Conservation (phyloP, 1,284 basidiomycete species). For the Boletus smithii region DNA sequence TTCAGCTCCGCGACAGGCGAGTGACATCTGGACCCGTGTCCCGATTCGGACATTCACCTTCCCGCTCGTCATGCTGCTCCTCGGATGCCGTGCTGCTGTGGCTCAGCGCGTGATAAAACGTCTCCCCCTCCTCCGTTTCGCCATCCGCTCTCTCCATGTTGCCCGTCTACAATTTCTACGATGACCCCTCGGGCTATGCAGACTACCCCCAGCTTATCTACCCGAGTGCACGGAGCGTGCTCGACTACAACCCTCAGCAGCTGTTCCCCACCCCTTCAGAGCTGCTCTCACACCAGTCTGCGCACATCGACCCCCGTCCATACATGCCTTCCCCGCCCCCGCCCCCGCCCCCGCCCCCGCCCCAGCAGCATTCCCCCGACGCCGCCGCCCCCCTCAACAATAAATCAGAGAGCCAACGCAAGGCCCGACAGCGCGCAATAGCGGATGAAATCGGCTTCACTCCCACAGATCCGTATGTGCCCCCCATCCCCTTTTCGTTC, state of each 20-base stretch:
- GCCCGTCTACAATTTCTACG: background rate
- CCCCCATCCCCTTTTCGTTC: background rate
- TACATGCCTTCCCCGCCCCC: slow-evolving; percentile 16
- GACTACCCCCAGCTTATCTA: background rate
- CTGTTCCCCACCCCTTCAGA: slow-evolving; percentile 66
- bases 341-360: slow-evolving; percentile 14
- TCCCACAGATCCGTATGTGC: slow-evolving; percentile 56
- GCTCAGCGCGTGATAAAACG: no score
- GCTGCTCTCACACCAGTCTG: slow-evolving; percentile 40
- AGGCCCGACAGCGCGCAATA: slow-evolving; percentile 50
- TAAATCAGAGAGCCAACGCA: slow-evolving; percentile 46
- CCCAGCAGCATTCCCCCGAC: slow-evolving; percentile 19
- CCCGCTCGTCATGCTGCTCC: slow-evolving; percentile 13
- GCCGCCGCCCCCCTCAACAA: slow-evolving; percentile 7
- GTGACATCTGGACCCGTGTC: background rate
- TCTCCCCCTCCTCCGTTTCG: no score
- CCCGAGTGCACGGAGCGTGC: background rate
- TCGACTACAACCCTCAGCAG: slow-evolving; percentile 33
- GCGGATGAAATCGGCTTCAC: slow-evolving; percentile 54
- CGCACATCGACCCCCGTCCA: slow-evolving; percentile 5
- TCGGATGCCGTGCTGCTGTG: slow-evolving; percentile 30
- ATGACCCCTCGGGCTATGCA: no score
- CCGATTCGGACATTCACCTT: slow-evolving; percentile 3
- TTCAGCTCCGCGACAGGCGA: slow-evolving; percentile 20
- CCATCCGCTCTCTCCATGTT: background rate